Base-by-base conservation (phyloP, 2,329 filamentous ascomycete species). In the Aspergillus sp. region DNA sequence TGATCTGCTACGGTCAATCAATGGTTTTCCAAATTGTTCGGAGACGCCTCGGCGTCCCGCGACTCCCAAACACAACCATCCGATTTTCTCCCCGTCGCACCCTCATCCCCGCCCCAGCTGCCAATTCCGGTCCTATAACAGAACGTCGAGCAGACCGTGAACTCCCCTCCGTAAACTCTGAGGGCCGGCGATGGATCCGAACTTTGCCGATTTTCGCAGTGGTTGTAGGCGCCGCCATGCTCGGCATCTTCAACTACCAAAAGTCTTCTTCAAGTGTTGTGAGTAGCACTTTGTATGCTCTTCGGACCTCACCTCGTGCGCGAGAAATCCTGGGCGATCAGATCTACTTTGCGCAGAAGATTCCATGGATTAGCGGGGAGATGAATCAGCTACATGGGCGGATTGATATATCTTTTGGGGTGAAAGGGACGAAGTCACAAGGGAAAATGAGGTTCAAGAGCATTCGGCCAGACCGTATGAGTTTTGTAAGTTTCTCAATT, bases 211-310 rank as follows among this genome's bases (percentile, higher is more conserved):
- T 96, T 72, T 98, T 98, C 82, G 73, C 89, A 53, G 75, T 84
- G 62, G 80, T 91, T 62, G 86, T 96, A 66, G 83, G 85, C 49
- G 81, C 83, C 55, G 89, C 88, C 64, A 87, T 88, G 64, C 79
- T 96, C 59, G 91, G 89, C 66, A 97, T 99, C 76, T 98, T 99
- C 89, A 99, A 99, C 83, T 98, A 99, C 84, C 93, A 99, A 75
- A 97, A 97, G 76, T 86, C 88, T 57, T 91, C 90, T n/a, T 91
- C 87, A 24, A 90, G 89, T 54, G 85, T 93, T 30, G 90, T 97
- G n/a, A 86, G 86, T 55, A 91, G 89, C 55, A 95, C 92, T 4
- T 84, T 99, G 27, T 99, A 98, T 81, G 90, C 93, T 1, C 84
- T 99, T 62, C 90, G 95, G 63, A 96, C 90, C 3, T 91, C 89